Base-by-base conservation (phyloP, 1,284 basidiomycete species). In the Ustanciosporium gigantosporum region DNA sequence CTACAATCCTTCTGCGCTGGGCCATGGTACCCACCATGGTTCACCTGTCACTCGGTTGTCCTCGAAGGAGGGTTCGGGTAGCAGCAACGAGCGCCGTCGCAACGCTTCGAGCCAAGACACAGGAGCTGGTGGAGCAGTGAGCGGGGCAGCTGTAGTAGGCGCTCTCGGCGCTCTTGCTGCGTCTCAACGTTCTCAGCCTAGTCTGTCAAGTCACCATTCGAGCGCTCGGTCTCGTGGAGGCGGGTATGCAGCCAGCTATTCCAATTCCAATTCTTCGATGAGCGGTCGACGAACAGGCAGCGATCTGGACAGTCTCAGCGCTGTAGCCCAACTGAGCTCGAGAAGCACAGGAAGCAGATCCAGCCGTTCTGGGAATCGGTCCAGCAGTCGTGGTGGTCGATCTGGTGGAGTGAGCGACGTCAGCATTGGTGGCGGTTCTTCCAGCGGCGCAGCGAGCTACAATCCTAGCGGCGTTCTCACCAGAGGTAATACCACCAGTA, bases 391-490 rank as follows among this genome's bases (percentile, higher is more conserved):
- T 24, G 39, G 48, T 29, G 42, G 50, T 2, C 48, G 50, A 15
- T 47, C 46, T 17, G 43, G 49, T 22, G 52, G 53, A 13, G 16
- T 29, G n/a, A 64, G 52, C 36, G 64, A 52, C 23, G 51, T 29
- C 3, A 55, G 58, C 31, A 19, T 47, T 19, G 37, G 36, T 25
- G 55, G 58, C 20, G 49, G 45, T 14, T 64, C 44, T 3, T 68
- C 60, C 25, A 68, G 58, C 3, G 65, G 67, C 4, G 67, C 67
- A 7, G 67, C 67, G 5, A 67, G 65, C 49, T 69, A 68, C 39
- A 65, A 47, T 32, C 65, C 67, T 1, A 57, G 48, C 29, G 58
- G 47, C 8, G 25, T 34, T 16, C 47, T 68, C 9, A 57, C 44
- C 13, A 36, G 66, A 22, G 64, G 42, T 36, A 62, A 56, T 27